Evolutionary conservation across 2,329 filamentous ascomycete genomes (phyloP).

Genomic region (Penicillium sp.): DNA sequence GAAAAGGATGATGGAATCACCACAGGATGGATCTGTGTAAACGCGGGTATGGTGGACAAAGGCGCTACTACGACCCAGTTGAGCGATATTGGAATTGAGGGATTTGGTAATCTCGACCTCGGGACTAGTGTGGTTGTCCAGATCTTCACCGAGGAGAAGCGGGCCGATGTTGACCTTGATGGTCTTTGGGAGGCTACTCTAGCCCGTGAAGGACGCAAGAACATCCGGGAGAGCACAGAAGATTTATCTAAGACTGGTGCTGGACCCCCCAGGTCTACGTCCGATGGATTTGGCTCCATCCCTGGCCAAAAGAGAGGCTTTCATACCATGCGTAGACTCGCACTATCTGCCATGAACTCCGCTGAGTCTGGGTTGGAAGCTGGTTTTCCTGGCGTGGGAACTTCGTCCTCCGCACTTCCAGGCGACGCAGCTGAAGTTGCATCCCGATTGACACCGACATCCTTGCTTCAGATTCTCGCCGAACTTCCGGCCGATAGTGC

Average conservation of each 20-base stretch:
- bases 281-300: slow-evolving; percentile 18
- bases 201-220: slow-evolving; percentile 39
- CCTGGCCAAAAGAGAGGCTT: slow-evolving; percentile 29
- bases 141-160: slow-evolving; percentile 69
- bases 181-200: slow-evolving; percentile 57
- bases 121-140: slow-evolving; percentile 66
- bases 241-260: slow-evolving; percentile 18
- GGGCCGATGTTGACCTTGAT: slow-evolving; percentile 65
- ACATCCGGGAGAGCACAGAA: slow-evolving; percentile 31
- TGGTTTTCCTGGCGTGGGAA: background rate
- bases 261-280: slow-evolving; percentile 18
- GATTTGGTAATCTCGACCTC: slow-evolving; percentile 64
- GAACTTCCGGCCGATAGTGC: slow-evolving; percentile 32
- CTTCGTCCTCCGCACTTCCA: background rate
- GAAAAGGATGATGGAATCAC: slow-evolving; percentile 79
- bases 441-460: slow-evolving; percentile 14
- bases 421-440: background rate
- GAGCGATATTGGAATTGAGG: slow-evolving; percentile 55
- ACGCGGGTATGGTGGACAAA: slow-evolving; percentile 69
- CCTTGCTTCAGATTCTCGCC: slow-evolving; percentile 29
- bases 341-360: background rate
- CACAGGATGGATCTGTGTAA: slow-evolving; percentile 95
- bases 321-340: slow-evolving; percentile 18
- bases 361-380: background rate
- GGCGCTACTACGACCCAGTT: slow-evolving; percentile 31